These are phyloP conservation scores for Gossypium gossypioides DNA, from an alignment of 441 rosid genomes.

Conservation along the genomic window DNA sequence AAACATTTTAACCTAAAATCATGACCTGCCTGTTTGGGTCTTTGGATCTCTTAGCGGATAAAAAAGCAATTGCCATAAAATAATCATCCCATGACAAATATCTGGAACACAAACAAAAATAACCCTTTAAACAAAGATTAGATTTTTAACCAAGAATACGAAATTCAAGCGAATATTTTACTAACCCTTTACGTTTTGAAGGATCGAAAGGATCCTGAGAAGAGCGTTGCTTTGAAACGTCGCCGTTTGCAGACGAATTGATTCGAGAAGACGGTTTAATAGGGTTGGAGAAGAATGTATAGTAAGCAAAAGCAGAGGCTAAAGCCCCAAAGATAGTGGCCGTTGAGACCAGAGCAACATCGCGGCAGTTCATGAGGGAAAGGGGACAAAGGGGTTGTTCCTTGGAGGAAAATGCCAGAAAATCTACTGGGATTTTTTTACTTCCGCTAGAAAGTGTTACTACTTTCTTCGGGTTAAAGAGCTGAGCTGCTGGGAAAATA, in stretches of 20 bases:
- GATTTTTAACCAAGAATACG: background rate
- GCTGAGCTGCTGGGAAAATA: slow-evolving; percentile 5
- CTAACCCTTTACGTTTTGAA: slow-evolving; percentile 64
- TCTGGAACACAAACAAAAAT: slow-evolving; percentile 23
- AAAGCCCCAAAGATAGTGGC: slow-evolving; percentile 60
- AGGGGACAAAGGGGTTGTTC: background rate
- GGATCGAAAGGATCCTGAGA: slow-evolving; percentile 58
- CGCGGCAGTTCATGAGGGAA: slow-evolving; percentile 49
- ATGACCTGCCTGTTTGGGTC: slow-evolving; percentile 95
- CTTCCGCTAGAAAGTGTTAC: background rate
- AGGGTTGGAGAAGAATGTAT: slow-evolving; percentile 35
- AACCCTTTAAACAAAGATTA: background rate
- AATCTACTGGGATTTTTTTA: background rate
- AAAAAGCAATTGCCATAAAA: slow-evolving; percentile 86
- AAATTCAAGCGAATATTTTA: background rate
- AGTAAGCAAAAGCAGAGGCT: slow-evolving; percentile 48
- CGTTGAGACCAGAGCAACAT: slow-evolving; percentile 41
- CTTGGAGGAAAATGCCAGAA: background rate
- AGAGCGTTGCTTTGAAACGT: slow-evolving; percentile 23
- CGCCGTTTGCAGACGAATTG: slow-evolving; percentile 26
- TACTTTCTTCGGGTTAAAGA: background rate
- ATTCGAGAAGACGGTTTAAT: slow-evolving; percentile 21
- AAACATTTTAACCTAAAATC: background rate
- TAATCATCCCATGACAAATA: slow-evolving; percentile 94
- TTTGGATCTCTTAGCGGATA: slow-evolving; percentile 82